phyloP scores from a whole-genome alignment of 768 basidiomycete species.

The Phlebiopsis flavidoalba region DNA sequence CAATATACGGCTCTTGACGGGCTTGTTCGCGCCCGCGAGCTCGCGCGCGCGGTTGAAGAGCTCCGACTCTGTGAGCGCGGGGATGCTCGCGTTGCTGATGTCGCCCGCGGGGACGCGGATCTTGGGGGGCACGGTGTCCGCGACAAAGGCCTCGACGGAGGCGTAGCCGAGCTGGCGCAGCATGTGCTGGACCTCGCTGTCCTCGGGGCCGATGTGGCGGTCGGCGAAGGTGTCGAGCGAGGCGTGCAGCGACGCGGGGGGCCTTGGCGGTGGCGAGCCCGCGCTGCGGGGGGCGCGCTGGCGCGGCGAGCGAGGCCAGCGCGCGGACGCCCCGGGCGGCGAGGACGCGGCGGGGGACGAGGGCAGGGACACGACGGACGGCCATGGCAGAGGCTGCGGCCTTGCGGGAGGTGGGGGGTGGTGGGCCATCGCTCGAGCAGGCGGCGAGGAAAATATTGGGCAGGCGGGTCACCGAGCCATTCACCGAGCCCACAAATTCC shows the following conservation, averaged over 20 bases:
- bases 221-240: constrained; percentile 87
- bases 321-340: constrained; percentile 17
- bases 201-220: constrained; percentile 91
- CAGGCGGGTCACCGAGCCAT: constrained; percentile 31
- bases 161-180: constrained; percentile 78
- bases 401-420: constrained; percentile 1
- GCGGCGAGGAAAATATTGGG: constrained; percentile 10
- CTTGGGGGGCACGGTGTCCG: constrained; percentile 72
- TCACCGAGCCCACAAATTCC: constrained; percentile 28
- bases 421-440: neutral
- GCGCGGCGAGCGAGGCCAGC: constrained; percentile 15
- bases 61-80: constrained; percentile 82
- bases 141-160: constrained; percentile 85
- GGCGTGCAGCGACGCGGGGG: constrained; percentile 61
- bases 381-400: constrained; percentile 1
- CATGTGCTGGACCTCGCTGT: constrained; percentile 76
- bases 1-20: constrained; percentile 92
- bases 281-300: constrained; percentile 22
- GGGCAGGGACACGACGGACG: constrained; percentile 6
- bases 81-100: constrained; percentile 65
- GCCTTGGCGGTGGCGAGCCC: constrained; percentile 59
- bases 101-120: constrained; percentile 64
- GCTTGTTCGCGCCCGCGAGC: constrained; percentile 74
- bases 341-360: constrained; percentile 10
- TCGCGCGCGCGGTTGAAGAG: constrained; percentile 68